Base-by-base conservation (phyloP, 2,329 filamentous ascomycete genomes). In the Pezicula neosporulosa region DNA sequence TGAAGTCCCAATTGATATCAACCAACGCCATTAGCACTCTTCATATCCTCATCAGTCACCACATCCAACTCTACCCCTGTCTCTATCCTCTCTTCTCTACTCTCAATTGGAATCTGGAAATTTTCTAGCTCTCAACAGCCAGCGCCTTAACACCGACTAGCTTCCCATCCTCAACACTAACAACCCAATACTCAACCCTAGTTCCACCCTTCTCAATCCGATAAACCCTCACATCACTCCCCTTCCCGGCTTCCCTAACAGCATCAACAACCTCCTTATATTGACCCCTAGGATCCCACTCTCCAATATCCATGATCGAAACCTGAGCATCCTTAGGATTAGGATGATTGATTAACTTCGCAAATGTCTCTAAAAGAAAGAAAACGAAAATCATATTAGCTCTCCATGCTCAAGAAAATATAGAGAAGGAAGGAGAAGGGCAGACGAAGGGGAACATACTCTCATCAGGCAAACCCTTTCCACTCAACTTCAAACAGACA, bases 131-230 rank as follows among this genome's bases (percentile, higher is more conserved):
- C 77, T 96, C 91, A 56, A 96, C 77, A 24, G 86, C 82, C 70
- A 90, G 72, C 10, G 86, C 89, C 77, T 90, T 93, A 50, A 87
- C 77, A 13, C 92, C 92, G 7, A 96, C 83, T 53, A 96, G 63
- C 70, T 77, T 80, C 12, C 77, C 78, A 47, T 71, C 71, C 62
- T 85, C 77, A 59, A 87, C 67, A 19, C 81, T 82, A 44, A 96
- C 73, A 52, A 96, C 73, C 79, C 86, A 96, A 69, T 96, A 96
- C 71, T 95, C 89, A 13, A 78, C 77, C 65, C 86, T 79, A 24
- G 84, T 82, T 12, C 74, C 73, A 42, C 80, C 83, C 60, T 81
- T 75, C 52, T 77, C 72, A 8, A 95, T 82, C 48, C 81, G 76
- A 64, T 94, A 96, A 19, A 96, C 84, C 65, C 85, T 82, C 48